phyloP scores from a whole-genome alignment of 2,329 filamentous ascomycete species.

The Alternaria novae-zelandiae region DNA sequence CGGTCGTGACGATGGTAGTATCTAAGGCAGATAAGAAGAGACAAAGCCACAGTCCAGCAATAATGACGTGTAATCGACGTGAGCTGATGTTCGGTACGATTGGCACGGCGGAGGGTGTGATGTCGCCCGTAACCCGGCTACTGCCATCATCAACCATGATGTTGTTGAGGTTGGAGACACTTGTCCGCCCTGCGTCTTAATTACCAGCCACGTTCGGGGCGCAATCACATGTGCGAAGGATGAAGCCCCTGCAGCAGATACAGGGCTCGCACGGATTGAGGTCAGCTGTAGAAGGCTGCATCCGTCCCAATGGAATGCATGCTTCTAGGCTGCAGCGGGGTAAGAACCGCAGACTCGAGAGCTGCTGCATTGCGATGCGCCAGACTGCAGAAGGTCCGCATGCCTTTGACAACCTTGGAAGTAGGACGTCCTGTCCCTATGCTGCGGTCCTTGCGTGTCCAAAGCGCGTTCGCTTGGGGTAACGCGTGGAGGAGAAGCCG shows the following conservation, averaged over 20 bases:
- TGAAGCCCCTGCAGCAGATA: neutral
- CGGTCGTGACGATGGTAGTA: slow-evolving; percentile 42
- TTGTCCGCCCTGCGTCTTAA: neutral
- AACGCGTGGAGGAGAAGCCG: neutral
- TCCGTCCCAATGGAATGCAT: neutral
- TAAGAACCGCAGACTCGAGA: neutral
- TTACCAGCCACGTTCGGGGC: neutral
- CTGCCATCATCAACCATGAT: neutral
- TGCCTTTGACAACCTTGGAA: neutral
- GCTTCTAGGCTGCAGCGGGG: neutral
- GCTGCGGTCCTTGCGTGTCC: neutral
- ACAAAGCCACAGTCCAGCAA: slow-evolving; percentile 41
- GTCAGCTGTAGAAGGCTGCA: neutral
- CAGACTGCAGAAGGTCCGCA: neutral
- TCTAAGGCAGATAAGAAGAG: slow-evolving; percentile 44
- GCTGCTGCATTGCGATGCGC: neutral
- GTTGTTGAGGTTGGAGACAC: neutral
- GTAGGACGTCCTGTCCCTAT: neutral
- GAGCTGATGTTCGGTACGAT: slow-evolving; percentile 29
- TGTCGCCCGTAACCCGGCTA: neutral
- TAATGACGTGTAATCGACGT: slow-evolving; percentile 34
- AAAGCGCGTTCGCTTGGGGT: neutral
- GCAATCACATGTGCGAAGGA: neutral
- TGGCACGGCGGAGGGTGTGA: neutral
- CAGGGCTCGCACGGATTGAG: neutral